Percentiles rank a stretch among this genome's conserved stretches.
Evolutionary conservation across 176 grass and related monocot species (phyloP).

Genomic region (Raddia guianensis): DNA sequence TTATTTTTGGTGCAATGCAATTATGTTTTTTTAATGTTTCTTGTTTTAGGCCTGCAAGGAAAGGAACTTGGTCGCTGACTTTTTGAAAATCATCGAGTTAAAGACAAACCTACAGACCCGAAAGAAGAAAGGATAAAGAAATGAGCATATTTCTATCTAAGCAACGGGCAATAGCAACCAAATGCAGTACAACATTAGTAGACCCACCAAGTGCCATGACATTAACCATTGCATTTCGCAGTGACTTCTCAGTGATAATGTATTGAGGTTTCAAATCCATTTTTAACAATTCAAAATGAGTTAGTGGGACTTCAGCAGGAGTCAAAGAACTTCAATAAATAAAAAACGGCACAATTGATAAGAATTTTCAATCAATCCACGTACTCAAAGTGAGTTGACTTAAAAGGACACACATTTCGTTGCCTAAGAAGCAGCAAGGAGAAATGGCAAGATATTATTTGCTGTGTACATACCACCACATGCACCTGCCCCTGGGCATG

Average conservation of each 20-base stretch:
- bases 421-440: not conserved
- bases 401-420: slow-evolving; percentile 7
- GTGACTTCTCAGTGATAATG: slow-evolving; percentile 92
- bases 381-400: slow-evolving; percentile 15
- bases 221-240: slow-evolving; percentile 92
- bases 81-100: slow-evolving; percentile 99
- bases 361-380: not conserved
- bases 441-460: too few species aligned
- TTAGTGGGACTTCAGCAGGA: slow-evolving; percentile 86
- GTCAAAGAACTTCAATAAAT: slow-evolving; percentile 78
- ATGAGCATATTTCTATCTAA: too few species aligned
- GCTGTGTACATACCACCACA: too few species aligned
- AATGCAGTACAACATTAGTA: slow-evolving; percentile 96
- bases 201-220: slow-evolving; percentile 97
- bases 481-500: too few species aligned
- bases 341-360: slow-evolving; percentile 17
- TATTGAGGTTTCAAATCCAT: slow-evolving; percentile 95
- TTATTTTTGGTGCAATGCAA: too few species aligned
- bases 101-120: too few species aligned
- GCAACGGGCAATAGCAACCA: slow-evolving; percentile 83
- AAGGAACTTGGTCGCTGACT: slow-evolving; percentile 92
- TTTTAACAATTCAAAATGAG: slow-evolving; percentile 84
- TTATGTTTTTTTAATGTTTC: too few species aligned
- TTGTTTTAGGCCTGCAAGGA: slow-evolving; percentile 97
- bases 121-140: too few species aligned